phyloP scores from a whole-genome alignment of 257 asterid species.

The Plantago ovata region DNA sequence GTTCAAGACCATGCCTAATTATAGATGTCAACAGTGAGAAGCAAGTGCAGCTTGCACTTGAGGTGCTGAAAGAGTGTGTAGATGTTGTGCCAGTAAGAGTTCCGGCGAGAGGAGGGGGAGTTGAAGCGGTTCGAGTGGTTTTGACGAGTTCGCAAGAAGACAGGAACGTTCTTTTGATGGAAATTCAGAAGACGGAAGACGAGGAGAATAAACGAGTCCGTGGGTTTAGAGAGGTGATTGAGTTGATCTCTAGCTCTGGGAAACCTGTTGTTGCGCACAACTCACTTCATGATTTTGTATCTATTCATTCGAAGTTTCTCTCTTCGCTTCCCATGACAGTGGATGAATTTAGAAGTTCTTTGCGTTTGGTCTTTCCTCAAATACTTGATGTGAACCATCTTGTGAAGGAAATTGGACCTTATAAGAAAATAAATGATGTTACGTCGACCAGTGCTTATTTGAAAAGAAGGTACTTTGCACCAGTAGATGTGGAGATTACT shows the following conservation, averaged over 20 bases:
- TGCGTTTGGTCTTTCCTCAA: conserved; percentile 49
- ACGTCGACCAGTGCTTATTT: conserved; percentile 57
- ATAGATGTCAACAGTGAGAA: conserved; percentile 79
- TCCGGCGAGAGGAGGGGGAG: conserved; percentile 52
- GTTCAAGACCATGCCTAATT: conserved; percentile 77
- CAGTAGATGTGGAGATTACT: conserved; percentile 58
- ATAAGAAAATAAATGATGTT: conserved; percentile 44
- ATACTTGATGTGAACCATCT: conserved; percentile 70
- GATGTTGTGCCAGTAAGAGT: conserved; percentile 57
- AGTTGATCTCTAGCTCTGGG: conserved; percentile 72
- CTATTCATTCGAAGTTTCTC: conserved; percentile 66
- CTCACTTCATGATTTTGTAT: conserved; percentile 73
- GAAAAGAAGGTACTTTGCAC: conserved; percentile 43
- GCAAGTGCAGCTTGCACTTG: conserved; percentile 65
- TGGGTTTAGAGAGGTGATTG: conserved; percentile 91
- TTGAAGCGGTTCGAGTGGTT: conserved; percentile 64
- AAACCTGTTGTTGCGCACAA: conserved; percentile 82
- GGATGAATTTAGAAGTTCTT: conserved; percentile 59
- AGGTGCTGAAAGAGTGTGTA: conserved; percentile 59
- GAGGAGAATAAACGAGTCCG: conserved; percentile 49
- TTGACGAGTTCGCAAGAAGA: conserved; percentile 77
- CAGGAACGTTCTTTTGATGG: conserved; percentile 51
- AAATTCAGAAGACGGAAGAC: conserved; percentile 55
- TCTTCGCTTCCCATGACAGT: conserved; percentile 67
- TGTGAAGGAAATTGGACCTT: conserved; percentile 59